Evolutionary conservation across 192 early-diverging fungal genomes (phyloP), one percentile per base, ranked within the genome.

Genomic region (Entomortierella lignicola): DNA sequence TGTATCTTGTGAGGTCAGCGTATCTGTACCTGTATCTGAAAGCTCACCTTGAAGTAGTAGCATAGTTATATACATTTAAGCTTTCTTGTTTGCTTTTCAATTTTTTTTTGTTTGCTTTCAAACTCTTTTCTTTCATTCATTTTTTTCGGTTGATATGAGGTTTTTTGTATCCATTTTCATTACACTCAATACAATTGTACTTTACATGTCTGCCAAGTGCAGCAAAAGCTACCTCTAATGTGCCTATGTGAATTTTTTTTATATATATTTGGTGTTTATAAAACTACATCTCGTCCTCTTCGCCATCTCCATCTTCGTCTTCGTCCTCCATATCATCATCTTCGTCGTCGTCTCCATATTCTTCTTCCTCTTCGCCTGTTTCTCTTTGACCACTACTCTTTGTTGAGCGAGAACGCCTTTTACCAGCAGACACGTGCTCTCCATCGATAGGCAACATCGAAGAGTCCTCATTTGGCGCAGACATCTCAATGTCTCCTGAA

Each of bases 261-360:
- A n/a, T n/a, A n/a, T n/a, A n/a, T n/a, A n/a, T n/a, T n/a, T n/a
- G n/a, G n/a, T n/a, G n/a, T n/a, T n/a, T n/a, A n/a, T n/a, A n/a
- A n/a, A n/a, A n/a, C 34, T 37, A 37, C 34, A 39, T 57, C 31
- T 31, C 66, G 29, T 68, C 66, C 0, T 55, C 50, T 55, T 58
- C 58, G 8, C 58, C 66, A 10, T 57, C n/a, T 48, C 54, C 63
- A 8, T 72, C 71, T 2, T 51, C 61, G 30, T 64, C 71, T 17
- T 57, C 70, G 17, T 64, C 18, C 6, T 65, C 62, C 12, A 53
- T 56, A 0, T 29, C 43, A 13, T 65, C 42, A 11, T 41, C 29
- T 0, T 59, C 12, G 6, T 59, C 43, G 26, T 71, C 34, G 8
- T 44, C 50, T 2, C 42, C 53, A 10, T 26, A 11, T 42, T 62